Evolutionary conservation across 768 basidiomycete species (phyloP).

Genomic region (Boletus huronensis): DNA sequence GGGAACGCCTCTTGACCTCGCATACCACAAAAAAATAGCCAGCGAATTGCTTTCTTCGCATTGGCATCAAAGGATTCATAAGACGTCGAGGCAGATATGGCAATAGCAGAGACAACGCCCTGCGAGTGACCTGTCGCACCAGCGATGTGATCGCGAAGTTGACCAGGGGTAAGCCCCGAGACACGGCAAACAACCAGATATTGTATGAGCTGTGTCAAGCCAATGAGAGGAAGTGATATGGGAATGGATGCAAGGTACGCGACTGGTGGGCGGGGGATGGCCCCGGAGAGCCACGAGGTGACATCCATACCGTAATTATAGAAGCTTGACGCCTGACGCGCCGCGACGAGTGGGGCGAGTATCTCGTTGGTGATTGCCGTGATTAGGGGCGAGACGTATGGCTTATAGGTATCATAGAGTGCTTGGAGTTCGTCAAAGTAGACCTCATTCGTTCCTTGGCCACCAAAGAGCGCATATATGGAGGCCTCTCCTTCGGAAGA

Average conservation of each 20-base stretch:
- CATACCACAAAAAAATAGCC: slow-evolving; percentile 91
- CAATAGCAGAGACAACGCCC: slow-evolving; percentile 92
- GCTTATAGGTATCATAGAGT: slow-evolving; percentile 87
- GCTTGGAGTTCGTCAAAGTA: slow-evolving; percentile 95
- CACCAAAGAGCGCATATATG: slow-evolving; percentile 92
- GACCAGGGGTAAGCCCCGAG: slow-evolving; percentile 70
- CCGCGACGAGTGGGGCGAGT: slow-evolving; percentile 66
- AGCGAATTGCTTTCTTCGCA: slow-evolving; percentile 78
- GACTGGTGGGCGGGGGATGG: slow-evolving; percentile 65
- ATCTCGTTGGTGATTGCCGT: slow-evolving; percentile 57
- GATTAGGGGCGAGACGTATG: slow-evolving; percentile 78
- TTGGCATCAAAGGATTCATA: slow-evolving; percentile 75
- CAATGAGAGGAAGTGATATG: slow-evolving; percentile 92
- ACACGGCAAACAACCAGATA: slow-evolving; percentile 82
- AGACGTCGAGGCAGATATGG: slow-evolving; percentile 74
- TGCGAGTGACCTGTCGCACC: slow-evolving; percentile 98
- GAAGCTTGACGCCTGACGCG: slow-evolving; percentile 53
- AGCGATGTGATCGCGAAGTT: slow-evolving; percentile 69
- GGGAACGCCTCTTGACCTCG: slow-evolving; percentile 96
- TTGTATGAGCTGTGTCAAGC: slow-evolving; percentile 91
- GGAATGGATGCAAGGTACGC: slow-evolving; percentile 92
- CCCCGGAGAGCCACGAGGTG: slow-evolving; percentile 77
- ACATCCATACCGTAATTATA: slow-evolving; percentile 84
- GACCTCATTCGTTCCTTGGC: slow-evolving; percentile 97
- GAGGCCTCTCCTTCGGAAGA: slow-evolving; percentile 60